Conservation (phyloP, 345 rosid genomes). For the Cardamine resedifolia region DNA sequence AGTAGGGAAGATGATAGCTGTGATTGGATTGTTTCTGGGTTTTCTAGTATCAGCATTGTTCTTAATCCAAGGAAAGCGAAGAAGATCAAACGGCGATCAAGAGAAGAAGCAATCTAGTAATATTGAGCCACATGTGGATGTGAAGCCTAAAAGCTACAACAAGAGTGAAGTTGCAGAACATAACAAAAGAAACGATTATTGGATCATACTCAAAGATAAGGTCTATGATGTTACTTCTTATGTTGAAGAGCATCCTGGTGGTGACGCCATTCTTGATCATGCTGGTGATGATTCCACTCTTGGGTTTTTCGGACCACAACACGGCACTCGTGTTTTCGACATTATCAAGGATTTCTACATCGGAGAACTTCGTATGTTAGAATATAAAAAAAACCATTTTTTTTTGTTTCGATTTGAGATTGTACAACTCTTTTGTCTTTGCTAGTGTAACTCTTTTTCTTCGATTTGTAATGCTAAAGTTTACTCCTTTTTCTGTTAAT, state of each 20-base stretch:
- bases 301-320: slow-evolving; percentile 96
- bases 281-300: slow-evolving; percentile 94
- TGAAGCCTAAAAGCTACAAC: slow-evolving; percentile 44
- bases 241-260: slow-evolving; percentile 98
- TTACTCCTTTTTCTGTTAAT: too few species aligned
- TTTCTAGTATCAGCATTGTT: slow-evolving; percentile 46
- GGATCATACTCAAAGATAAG: slow-evolving; percentile 83
- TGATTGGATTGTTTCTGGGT: slow-evolving; percentile 45
- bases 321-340: slow-evolving; percentile 73
- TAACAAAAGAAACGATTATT: slow-evolving; percentile 79
- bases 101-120: slow-evolving; percentile 30
- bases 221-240: slow-evolving; percentile 86
- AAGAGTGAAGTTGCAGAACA: slow-evolving; percentile 63
- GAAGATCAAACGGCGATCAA: slow-evolving; percentile 33
- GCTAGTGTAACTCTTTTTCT: too few species aligned
- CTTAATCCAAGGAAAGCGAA: slow-evolving; percentile 41
- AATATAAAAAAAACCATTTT: too few species aligned
- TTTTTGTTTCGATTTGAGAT: too few species aligned
- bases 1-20: slow-evolving; percentile 33
- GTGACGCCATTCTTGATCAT: slow-evolving; percentile 81
- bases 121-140: slow-evolving; percentile 28
- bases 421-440: too few species aligned
- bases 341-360: slow-evolving; percentile 86
- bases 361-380: too few species aligned
- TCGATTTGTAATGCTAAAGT: too few species aligned